Percentiles rank a stretch among this genome's conserved stretches.
Evolutionary conservation across 2,329 filamentous ascomycete species (phyloP).

Genomic region (Aspergillus awamori): DNA sequence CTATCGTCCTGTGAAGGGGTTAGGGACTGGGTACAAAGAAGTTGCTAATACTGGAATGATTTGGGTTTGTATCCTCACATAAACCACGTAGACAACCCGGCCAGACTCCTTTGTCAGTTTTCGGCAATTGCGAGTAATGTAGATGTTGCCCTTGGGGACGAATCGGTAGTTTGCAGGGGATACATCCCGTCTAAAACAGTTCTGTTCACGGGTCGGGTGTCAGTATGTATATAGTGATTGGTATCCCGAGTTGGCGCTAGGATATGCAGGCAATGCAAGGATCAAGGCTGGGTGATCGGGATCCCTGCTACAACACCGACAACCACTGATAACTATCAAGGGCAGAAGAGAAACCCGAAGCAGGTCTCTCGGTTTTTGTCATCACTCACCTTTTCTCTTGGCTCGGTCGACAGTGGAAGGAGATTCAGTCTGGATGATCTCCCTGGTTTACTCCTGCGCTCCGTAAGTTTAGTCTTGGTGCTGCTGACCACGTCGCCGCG

Average conservation of each 20-base stretch:
- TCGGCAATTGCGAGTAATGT: constrained; percentile 48
- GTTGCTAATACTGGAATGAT: background rate
- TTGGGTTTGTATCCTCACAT: constrained; percentile 30
- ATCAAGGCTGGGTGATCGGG: background rate
- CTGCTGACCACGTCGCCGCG: constrained; percentile 7
- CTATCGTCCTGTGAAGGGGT: constrained; percentile 28
- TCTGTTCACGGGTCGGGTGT: constrained; percentile 27
- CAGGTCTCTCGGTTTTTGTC: too few species aligned
- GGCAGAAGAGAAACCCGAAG: too few species aligned
- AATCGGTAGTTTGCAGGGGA: constrained; percentile 41
- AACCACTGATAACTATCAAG: background rate
- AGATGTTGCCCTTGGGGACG: constrained; percentile 47
- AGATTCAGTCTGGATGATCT: constrained; percentile 10
- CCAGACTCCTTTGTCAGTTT: constrained; percentile 37
- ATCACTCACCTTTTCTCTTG: constrained; percentile 31
- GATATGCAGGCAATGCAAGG: background rate
- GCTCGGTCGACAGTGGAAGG: constrained; percentile 29
- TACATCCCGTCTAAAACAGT: constrained; percentile 32
- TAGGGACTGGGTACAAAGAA: constrained; percentile 1
- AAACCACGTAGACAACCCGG: constrained; percentile 41
- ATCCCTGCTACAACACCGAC: background rate
- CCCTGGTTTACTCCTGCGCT: background rate
- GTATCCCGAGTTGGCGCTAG: constrained; percentile 10
- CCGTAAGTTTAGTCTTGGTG: constrained; percentile 7
- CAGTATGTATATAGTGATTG: constrained; percentile 2